These are phyloP conservation scores for Plasmopara muralis DNA, from an alignment of 352 stramenopile genomes.

Conservation along the genomic window DNA sequence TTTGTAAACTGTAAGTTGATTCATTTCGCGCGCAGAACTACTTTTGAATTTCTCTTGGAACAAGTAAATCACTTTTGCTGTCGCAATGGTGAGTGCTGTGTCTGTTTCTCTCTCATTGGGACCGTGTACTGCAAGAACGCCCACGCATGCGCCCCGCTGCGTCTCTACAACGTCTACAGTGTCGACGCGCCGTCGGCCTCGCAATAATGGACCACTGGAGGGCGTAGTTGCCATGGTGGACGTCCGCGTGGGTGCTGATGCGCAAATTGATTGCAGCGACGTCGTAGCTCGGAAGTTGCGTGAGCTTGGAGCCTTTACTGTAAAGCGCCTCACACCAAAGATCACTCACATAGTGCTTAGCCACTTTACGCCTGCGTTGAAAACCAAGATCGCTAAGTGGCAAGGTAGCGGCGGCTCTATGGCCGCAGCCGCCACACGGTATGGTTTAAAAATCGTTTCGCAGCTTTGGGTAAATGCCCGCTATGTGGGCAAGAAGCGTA, in stretches of 20 bases:
- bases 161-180: conserved; percentile 3
- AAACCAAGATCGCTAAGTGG: conserved; percentile 67
- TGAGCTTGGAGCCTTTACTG: conserved; percentile 54
- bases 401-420: conserved; percentile 32
- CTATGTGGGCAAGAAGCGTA: conserved; percentile 56
- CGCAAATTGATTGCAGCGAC: conserved; percentile 74
- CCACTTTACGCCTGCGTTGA: conserved; percentile 59
- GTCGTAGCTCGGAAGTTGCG: conserved; percentile 58
- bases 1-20: too few species aligned
- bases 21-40: too few species aligned
- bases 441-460: conserved; percentile 71
- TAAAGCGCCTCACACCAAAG: conserved; percentile 55
- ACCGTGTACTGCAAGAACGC: conserved; percentile 4
- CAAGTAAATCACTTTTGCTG: too few species aligned
- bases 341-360: conserved; percentile 77
- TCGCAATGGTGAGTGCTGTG: conserved; percentile 47
- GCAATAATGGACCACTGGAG: conserved; percentile 19
- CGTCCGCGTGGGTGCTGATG: conserved; percentile 56
- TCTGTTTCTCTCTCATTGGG: conserved; percentile 46
- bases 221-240: conserved; percentile 72
- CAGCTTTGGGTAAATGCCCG: conserved; percentile 81
- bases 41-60: too few species aligned
- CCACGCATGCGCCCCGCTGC: conserved; percentile 4
- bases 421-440: conserved; percentile 21
- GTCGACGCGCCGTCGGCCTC: conserved; percentile 11